Base-by-base conservation (phyloP, 2,329 filamentous ascomycete species). In the Aspergillus persii region DNA sequence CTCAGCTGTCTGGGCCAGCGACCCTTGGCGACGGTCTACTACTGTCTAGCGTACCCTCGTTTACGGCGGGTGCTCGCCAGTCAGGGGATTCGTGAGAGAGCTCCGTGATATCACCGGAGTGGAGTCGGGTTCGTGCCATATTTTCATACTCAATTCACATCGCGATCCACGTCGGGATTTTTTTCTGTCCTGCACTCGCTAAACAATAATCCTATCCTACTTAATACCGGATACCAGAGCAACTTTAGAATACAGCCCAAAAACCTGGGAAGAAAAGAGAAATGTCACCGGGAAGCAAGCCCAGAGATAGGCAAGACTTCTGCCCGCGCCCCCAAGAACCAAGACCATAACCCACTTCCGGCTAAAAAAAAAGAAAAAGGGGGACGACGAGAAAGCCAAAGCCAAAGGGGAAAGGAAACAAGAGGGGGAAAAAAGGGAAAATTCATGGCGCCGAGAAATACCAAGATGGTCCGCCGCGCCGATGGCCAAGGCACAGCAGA, bases 391-490 rank as follows among this genome's bases (percentile, higher is more conserved):
- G 31, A 30, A 30, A 31, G 30, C 8, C 30, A 31, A 31, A 31
- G 30, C 30, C 30, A 41, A 41, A 41, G 4, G 36, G 36, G 36
- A 50, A 54, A n/a, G 31, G 36, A 44, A 51, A 39, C 11, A 47
- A 29, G 23, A 61, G 18, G 18, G 18, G 2, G 2, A 51, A 48
- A 61, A 55, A 46, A 39, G 50, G 50, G 50, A 56, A 64, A 61
- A 63, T 60, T 61, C 69, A 69, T 69, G 70, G 66, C 71, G 70
- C 71, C 71, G 64, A 73, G 67, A 68, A 68, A 69, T 69, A 67
- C 69, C 68, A 71, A 72, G 67, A 61, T 57, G 48, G 58, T 60
- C 65, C 69, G 61, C 66, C 66, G 59, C 60, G 58, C 60, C 63
- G 59, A 55, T 60, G 61, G 63, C 69, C 68, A 68, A 69, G 68